phyloP scores from a whole-genome alignment of 495 filamentous ascomycete species.

The Xylaria telfairii region DNA sequence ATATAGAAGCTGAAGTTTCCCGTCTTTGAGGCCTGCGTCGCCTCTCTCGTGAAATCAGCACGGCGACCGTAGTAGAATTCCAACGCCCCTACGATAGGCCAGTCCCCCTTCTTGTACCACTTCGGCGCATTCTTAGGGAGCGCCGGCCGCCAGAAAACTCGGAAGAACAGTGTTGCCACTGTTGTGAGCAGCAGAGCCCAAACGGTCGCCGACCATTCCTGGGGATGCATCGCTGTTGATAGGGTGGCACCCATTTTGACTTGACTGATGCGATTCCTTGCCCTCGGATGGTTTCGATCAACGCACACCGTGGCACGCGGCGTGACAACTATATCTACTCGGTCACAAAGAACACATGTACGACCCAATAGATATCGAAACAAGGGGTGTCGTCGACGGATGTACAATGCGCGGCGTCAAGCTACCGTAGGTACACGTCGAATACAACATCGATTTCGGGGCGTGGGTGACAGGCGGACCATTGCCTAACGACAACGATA shows the following conservation, averaged over 20 bases:
- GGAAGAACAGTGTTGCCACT: slow-evolving; percentile 12
- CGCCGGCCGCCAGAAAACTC: slow-evolving; percentile 26
- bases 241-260: slow-evolving; percentile 11
- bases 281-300: neutral
- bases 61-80: slow-evolving; percentile 34
- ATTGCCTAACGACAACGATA: neutral
- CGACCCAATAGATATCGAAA: neutral
- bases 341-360: slow-evolving; percentile 6
- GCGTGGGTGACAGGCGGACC: neutral
- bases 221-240: neutral
- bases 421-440: neutral
- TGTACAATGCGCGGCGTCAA: neutral
- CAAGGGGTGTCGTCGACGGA: neutral
- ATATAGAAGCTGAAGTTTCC: slow-evolving; percentile 58
- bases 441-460: neutral
- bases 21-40: slow-evolving; percentile 25
- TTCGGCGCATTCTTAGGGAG: slow-evolving; percentile 30
- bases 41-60: slow-evolving; percentile 26
- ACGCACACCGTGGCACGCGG: neutral
- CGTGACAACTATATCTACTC: neutral
- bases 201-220: slow-evolving; percentile 24
- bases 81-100: slow-evolving; percentile 32
- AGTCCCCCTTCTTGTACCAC: slow-evolving; percentile 29
- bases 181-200: slow-evolving; percentile 21
- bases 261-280: neutral